A percentile compares a stretch with the other conserved stretches of the same genome.
Evolutionary conservation across 73 alveolate genomes (phyloP).

Genomic region (Tetrahymena malaccensis): DNA sequence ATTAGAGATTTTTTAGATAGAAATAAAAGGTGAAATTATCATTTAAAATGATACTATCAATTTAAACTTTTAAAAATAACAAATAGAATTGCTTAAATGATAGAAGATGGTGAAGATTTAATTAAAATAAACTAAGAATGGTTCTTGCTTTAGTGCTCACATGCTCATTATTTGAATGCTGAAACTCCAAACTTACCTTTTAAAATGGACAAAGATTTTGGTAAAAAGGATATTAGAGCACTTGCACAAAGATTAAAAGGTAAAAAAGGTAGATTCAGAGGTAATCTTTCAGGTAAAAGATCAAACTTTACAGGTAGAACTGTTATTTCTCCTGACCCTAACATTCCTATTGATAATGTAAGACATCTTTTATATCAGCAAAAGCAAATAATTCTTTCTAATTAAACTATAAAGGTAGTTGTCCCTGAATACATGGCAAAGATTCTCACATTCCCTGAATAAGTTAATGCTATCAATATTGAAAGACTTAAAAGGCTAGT

Average conservation of each 20-base stretch:
- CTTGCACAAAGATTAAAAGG: conserved; percentile 96
- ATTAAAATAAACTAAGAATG: not conserved
- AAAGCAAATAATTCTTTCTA: not conserved
- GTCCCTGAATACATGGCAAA: conserved; percentile 97
- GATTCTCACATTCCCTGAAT: conserved; percentile 94
- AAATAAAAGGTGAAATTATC: not conserved
- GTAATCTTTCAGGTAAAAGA: conserved; percentile 98
- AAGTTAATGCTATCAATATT: conserved; percentile 77
- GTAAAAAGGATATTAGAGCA: conserved; percentile 84
- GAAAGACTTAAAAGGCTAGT: conserved; percentile 72
- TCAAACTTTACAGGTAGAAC: conserved; percentile 99
- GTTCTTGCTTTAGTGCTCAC: not conserved
- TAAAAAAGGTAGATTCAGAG: conserved; percentile 96
- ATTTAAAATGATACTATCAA: too few species aligned
- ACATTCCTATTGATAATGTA: conserved; percentile 91
- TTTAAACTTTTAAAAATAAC: too few species aligned
- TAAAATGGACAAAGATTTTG: not conserved
- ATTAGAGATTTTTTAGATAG: not conserved
- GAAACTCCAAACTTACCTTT: not conserved
- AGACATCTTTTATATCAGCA: not conserved
- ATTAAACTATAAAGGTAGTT: conserved; percentile 33
- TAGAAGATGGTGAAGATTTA: not conserved
- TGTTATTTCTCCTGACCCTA: conserved; percentile 99
- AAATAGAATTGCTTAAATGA: not conserved
- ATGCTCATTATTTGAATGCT: not conserved